Evolutionary conservation across 2,329 filamentous ascomycete species (phyloP), one percentile per base, ranked within the genome.

Genomic region (Septoria petroselini): DNA sequence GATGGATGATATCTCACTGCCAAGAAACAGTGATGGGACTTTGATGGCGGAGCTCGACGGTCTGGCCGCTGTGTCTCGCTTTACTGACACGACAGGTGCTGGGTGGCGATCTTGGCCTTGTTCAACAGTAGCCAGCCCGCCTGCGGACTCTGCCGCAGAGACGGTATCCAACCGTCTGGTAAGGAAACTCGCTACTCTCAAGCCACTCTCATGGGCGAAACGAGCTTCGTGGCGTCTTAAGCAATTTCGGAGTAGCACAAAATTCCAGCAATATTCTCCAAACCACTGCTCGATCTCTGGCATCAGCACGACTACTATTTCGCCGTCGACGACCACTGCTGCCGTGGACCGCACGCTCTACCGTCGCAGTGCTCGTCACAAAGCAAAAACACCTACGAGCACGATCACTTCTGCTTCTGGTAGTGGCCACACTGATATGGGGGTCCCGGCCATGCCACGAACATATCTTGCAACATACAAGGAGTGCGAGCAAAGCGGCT

Each of bases 21-120:
- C 43, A 14, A 34, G 43, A 7, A 47, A 47, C 15, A 21, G 35
- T 34, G 43, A 47, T 14, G 43, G 43, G 4, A 47, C 33, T 11
- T 25, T 8, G 4, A 47, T 47, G 43, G 43, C 43, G 8, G 43
- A 47, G 35, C 43, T 47, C 9, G 43, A 47, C 7, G 43, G 34
- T 17, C 15, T 23, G 27, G 23, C 43, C 6, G 40, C 23, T 7
- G 21, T 14, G 21, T 12, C 12, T 21, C 21, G 19, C 7, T 5
- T 21, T 14, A 17, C 8, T 7, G 21, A 15, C 25, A 11, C 21
- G n/a, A 27, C 38, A 6, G 9, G 9, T 41, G 7, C 17, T 8
- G 12, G 12, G 14, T 19, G 18, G 4, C 19, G n/a, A 7, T 41
- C 39, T 27, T 11, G 7, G 2, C 19, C n/a, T 8, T 17, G 27